A percentile compares a stretch with the other conserved stretches of the same genome.
phyloP scores from a whole-genome alignment of 2,329 filamentous ascomycete species.

The Aspergillus uvarum region DNA sequence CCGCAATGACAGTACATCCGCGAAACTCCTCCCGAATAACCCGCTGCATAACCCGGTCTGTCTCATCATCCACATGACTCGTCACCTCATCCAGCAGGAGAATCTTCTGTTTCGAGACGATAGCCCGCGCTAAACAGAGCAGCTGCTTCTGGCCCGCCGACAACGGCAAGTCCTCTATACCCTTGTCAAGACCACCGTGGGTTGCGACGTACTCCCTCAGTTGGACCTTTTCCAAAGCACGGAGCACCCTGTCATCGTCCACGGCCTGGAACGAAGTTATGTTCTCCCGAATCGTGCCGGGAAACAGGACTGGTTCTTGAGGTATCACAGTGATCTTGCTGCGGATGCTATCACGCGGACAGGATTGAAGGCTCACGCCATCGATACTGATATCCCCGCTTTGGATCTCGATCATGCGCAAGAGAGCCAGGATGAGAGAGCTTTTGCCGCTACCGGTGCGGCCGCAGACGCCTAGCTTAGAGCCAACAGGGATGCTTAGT shows the following conservation, averaged over 20 bases:
- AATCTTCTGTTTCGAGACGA: neutral
- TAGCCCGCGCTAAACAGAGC: neutral
- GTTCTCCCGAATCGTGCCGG: neutral
- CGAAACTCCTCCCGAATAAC: neutral
- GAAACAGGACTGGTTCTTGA: neutral
- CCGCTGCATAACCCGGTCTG: neutral
- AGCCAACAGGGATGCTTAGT: neutral
- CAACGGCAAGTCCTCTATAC: neutral
- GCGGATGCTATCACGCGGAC: neutral
- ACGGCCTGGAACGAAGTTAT: neutral
- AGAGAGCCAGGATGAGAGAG: neutral
- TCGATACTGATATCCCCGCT: neutral
- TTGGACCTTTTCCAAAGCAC: neutral
- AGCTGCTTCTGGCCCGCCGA: neutral
- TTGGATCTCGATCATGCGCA: neutral
- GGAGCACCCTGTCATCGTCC: neutral
- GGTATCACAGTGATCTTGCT: neutral
- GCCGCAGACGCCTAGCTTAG: neutral
- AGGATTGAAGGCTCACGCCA: neutral
- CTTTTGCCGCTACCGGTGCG: constrained; percentile 1
- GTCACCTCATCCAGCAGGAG: neutral
- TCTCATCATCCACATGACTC: neutral
- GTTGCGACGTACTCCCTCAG: neutral
- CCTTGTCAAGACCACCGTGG: neutral
- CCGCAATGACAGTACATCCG: neutral